A percentile compares a stretch with the other conserved stretches of the same genome.
phyloP scores from a whole-genome alignment of 2,329 filamentous ascomycete species.

The Diaporthe citri region DNA sequence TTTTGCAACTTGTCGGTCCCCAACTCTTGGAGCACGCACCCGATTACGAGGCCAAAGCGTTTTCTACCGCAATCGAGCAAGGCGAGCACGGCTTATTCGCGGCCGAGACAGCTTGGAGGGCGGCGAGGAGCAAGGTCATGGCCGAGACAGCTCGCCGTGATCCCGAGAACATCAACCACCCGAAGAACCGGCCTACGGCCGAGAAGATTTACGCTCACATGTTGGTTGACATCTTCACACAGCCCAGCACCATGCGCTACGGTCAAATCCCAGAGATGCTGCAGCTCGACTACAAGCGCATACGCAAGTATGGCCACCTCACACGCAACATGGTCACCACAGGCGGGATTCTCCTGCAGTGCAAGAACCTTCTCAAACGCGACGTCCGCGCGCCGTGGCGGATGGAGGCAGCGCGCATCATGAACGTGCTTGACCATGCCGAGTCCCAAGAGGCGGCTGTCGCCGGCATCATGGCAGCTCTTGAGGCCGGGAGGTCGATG shows the following conservation, averaged over 20 bases:
- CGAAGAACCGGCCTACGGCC: constrained; percentile 72
- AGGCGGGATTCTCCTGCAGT: constrained; percentile 81
- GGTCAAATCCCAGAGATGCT: constrained; percentile 80
- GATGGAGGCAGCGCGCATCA: constrained; percentile 78
- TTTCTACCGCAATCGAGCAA: constrained; percentile 73
- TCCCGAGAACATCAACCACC: constrained; percentile 74
- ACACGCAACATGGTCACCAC: constrained; percentile 77
- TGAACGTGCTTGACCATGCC: constrained; percentile 72
- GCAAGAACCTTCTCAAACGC: constrained; percentile 86
- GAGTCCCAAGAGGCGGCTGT: constrained; percentile 66
- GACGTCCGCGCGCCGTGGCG: constrained; percentile 85
- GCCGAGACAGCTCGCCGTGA: constrained; percentile 77
- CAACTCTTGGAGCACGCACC: constrained; percentile 78
- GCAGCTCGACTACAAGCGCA: constrained; percentile 74
- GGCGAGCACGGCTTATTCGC: constrained; percentile 66
- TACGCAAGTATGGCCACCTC: constrained; percentile 67
- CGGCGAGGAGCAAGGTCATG: constrained; percentile 73
- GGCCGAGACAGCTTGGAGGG: constrained; percentile 76
- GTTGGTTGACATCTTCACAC: constrained; percentile 81
- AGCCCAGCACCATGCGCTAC: constrained; percentile 66
- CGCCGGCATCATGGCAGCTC: constrained; percentile 72
- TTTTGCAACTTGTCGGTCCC: constrained; percentile 79
- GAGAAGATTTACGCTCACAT: constrained; percentile 82
- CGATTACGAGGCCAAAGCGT: constrained; percentile 80
- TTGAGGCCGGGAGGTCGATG: constrained; percentile 74